Conservation (phyloP, 495 filamentous ascomycete genomes). For the Neurospora intermedia region DNA sequence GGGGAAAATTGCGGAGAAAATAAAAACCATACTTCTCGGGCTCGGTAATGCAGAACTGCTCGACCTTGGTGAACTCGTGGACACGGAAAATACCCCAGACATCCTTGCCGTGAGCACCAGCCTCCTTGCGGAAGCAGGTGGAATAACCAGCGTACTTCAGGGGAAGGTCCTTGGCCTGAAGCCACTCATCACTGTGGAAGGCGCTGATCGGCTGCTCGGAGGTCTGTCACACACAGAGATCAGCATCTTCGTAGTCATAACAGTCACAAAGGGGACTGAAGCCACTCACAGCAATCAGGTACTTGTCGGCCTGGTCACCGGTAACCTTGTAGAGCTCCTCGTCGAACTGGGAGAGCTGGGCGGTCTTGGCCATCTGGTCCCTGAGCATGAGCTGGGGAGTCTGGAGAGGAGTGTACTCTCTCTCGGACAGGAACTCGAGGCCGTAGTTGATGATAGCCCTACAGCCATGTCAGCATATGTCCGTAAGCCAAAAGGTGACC, state of each 20-base stretch:
- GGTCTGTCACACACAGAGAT: slow-evolving; percentile 34
- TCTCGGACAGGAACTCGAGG: slow-evolving; percentile 69
- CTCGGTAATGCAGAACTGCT: slow-evolving; percentile 90
- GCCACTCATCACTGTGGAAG: slow-evolving; percentile 88
- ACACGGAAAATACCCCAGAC: slow-evolving; percentile 98
- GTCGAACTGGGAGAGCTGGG: slow-evolving; percentile 93
- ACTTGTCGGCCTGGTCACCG: slow-evolving; percentile 79
- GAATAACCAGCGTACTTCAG: slow-evolving; percentile 90
- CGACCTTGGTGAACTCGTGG: slow-evolving; percentile 97
- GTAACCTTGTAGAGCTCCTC: slow-evolving; percentile 96
- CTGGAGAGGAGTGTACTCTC: slow-evolving; percentile 77
- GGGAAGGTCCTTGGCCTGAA: slow-evolving; percentile 72
- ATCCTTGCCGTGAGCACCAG: slow-evolving; percentile 83
- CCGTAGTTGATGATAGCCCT: slow-evolving; percentile 85
- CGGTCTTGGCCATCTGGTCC: slow-evolving; percentile 97
- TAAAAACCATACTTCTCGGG: slow-evolving; percentile 52
- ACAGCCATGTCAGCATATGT: background rate
- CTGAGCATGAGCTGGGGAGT: slow-evolving; percentile 94
- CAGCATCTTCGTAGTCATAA: background rate
- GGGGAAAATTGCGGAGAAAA: background rate
- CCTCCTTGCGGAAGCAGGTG: slow-evolving; percentile 92
- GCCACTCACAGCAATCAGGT: slow-evolving; percentile 62
- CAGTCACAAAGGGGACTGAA: background rate
- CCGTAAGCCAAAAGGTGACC: background rate
- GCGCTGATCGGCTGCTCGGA: slow-evolving; percentile 92